A percentile compares a stretch with the other conserved stretches of the same genome.
Evolutionary conservation across 495 filamentous ascomycete species (phyloP).

Genomic region (Evansstolkia leycettana): DNA sequence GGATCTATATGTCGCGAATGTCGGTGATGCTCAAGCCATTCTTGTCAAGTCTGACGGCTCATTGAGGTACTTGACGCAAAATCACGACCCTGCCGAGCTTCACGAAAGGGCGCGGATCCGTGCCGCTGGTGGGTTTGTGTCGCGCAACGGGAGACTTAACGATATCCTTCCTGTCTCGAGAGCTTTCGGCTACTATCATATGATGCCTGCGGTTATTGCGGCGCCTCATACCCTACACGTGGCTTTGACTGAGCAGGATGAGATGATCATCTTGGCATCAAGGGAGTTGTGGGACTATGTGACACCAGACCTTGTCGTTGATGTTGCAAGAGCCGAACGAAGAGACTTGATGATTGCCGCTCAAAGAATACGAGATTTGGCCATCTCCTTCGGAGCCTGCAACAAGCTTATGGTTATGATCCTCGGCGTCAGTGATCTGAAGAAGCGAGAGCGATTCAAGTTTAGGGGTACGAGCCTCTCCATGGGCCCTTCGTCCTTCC

Average conservation of each 20-base stretch:
- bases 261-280: slow-evolving; percentile 84
- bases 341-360: slow-evolving; percentile 91
- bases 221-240: slow-evolving; percentile 73
- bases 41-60: slow-evolving; percentile 79
- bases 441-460: slow-evolving; percentile 63
- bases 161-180: slow-evolving; percentile 83
- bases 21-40: slow-evolving; percentile 90
- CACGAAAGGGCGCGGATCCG: slow-evolving; percentile 80
- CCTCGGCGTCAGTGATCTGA: slow-evolving; percentile 79
- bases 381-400: slow-evolving; percentile 84
- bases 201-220: slow-evolving; percentile 88
- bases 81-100: slow-evolving; percentile 82
- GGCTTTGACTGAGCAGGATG: slow-evolving; percentile 77
- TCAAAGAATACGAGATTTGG: slow-evolving; percentile 87
- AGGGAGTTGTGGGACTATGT: slow-evolving; percentile 92
- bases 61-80: slow-evolving; percentile 67
- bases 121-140: slow-evolving; percentile 90
- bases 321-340: slow-evolving; percentile 73
- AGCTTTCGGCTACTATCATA: slow-evolving; percentile 85
- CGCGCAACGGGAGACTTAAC: slow-evolving; percentile 84
- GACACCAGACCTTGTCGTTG: slow-evolving; percentile 76
- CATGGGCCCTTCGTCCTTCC: slow-evolving; percentile 58
- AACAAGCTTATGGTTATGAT: slow-evolving; percentile 99
- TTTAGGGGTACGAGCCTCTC: slow-evolving; percentile 65
- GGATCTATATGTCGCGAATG: slow-evolving; percentile 88